phyloP scores from a whole-genome alignment of 2,329 filamentous ascomycete genomes.

The Myotisia sp. region DNA sequence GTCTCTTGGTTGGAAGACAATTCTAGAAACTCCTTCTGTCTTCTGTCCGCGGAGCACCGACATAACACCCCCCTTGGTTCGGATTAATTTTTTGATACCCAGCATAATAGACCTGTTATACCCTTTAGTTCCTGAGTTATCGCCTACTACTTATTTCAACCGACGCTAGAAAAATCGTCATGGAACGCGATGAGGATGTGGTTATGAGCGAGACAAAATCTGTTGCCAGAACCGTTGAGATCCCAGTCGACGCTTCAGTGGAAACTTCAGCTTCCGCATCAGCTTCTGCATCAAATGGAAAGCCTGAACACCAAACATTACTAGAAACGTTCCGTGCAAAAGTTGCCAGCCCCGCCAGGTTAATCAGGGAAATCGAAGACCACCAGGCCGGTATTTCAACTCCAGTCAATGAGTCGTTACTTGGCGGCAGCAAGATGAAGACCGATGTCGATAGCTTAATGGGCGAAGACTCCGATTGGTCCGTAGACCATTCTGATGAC shows the following conservation, averaged over 20 bases:
- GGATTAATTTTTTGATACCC: too few relatives aligned
- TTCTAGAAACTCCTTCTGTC: too few relatives aligned
- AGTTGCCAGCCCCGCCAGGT: slow-evolving; percentile 11
- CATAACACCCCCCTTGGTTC: too few relatives aligned
- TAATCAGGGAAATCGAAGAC: slow-evolving; percentile 9
- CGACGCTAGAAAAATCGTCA: slow-evolving; percentile 18
- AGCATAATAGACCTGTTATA: too few relatives aligned
- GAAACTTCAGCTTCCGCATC: too few relatives aligned
- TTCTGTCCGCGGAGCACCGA: too few relatives aligned
- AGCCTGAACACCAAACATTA: slow-evolving; percentile 8
- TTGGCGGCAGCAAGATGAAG: background rate
- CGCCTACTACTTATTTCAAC: too few relatives aligned
- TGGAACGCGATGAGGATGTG: slow-evolving; percentile 26
- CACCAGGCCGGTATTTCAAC: slow-evolving; percentile 8
- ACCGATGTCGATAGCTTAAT: slow-evolving; percentile 21
- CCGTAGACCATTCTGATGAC: slow-evolving; percentile 21
- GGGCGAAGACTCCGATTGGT: slow-evolving; percentile 30
- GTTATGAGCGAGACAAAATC: slow-evolving; percentile 23
- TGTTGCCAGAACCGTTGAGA: slow-evolving; percentile 11
- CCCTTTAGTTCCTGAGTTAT: too few relatives aligned
- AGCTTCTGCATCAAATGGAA: background rate
- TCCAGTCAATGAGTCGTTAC: background rate
- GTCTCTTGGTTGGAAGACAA: too few relatives aligned
- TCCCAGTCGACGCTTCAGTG: background rate
- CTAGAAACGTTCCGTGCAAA: slow-evolving; percentile 13